Evolutionary conservation across 2,329 filamentous ascomycete species (phyloP).

Genomic region (Trichoderma sp.): DNA sequence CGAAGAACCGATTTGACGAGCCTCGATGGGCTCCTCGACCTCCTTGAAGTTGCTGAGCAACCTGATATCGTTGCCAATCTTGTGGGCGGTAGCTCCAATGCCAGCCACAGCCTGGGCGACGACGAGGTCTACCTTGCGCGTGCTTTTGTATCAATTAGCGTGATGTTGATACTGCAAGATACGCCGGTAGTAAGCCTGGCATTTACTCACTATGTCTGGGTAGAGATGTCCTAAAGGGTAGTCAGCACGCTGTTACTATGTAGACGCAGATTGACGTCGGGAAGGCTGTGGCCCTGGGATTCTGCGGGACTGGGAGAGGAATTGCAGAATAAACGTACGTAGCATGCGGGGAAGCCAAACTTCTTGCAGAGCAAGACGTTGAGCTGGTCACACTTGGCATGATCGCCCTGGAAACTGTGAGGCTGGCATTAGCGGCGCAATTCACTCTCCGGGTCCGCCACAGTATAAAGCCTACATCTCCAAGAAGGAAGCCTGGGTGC

Average conservation of each 20-base stretch:
- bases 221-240: constrained; percentile 51
- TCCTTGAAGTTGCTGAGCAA: constrained; percentile 78
- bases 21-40: constrained; percentile 63
- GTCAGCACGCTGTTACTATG: not conserved
- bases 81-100: constrained; percentile 73
- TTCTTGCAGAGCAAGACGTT: constrained; percentile 60
- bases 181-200: not conserved
- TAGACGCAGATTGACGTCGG: not conserved
- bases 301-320: no score
- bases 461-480: constrained; percentile 31
- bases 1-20: constrained; percentile 15
- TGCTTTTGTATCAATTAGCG: constrained; percentile 36
- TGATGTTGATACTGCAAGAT: not conserved
- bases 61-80: constrained; percentile 74
- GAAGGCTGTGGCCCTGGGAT: not conserved
- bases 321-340: constrained; percentile 31
- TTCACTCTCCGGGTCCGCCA: not conserved
- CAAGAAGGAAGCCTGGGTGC: constrained; percentile 75
- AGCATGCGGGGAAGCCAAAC: constrained; percentile 54
- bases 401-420: constrained; percentile 49
- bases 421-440: constrained; percentile 4
- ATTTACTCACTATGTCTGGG: constrained; percentile 56
- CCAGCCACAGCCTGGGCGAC: constrained; percentile 76
- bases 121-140: constrained; percentile 77
- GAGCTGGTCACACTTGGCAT: constrained; percentile 54